phyloP scores from a whole-genome alignment of 148 eudicot species.

The Rhododendron vialii region DNA sequence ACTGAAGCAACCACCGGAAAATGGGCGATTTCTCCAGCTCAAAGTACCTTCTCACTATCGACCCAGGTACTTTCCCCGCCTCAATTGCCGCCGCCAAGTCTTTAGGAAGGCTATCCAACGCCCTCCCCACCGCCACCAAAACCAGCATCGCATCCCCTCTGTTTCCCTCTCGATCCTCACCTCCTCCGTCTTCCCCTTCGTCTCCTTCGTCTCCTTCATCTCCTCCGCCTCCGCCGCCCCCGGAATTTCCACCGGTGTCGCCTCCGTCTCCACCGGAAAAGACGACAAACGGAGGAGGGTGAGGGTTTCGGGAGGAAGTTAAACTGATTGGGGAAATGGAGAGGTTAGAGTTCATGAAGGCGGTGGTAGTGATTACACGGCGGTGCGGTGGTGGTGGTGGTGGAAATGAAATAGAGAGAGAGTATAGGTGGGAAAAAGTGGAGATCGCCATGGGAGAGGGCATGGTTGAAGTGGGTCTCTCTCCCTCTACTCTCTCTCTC shows the following conservation, averaged over 20 bases:
- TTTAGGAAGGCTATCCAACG: slow-evolving; percentile 51
- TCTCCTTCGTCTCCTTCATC: slow-evolving; percentile 17
- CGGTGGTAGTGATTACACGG: not conserved
- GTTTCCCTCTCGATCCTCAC: slow-evolving; percentile 46
- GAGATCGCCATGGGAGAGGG: slow-evolving; percentile 20
- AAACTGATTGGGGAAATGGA: slow-evolving; percentile 9
- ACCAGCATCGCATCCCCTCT: slow-evolving; percentile 47
- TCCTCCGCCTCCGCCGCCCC: slow-evolving; percentile 16
- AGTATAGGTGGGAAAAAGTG: slow-evolving; percentile 5
- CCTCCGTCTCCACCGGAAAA: slow-evolving; percentile 26
- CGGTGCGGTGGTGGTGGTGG: slow-evolving; percentile 2
- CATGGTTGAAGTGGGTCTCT: not conserved
- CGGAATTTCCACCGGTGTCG: slow-evolving; percentile 5
- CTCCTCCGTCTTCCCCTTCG: slow-evolving; percentile 26
- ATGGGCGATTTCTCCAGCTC: slow-evolving; percentile 59
- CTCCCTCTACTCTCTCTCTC: not conserved
- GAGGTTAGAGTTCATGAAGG: not conserved
- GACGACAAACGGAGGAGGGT: slow-evolving; percentile 10
- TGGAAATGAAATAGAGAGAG: not conserved
- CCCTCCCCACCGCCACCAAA: slow-evolving; percentile 41
- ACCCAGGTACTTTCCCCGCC: slow-evolving; percentile 53
- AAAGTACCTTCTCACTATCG: slow-evolving; percentile 41
- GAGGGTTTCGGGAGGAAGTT: slow-evolving; percentile 15
- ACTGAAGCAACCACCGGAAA: slow-evolving; percentile 64
- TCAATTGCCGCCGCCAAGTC: slow-evolving; percentile 58